Evolutionary conservation across 441 rosid genomes (phyloP), one percentile per base, ranked within the genome.

Genomic region (Populus tomentosa): DNA sequence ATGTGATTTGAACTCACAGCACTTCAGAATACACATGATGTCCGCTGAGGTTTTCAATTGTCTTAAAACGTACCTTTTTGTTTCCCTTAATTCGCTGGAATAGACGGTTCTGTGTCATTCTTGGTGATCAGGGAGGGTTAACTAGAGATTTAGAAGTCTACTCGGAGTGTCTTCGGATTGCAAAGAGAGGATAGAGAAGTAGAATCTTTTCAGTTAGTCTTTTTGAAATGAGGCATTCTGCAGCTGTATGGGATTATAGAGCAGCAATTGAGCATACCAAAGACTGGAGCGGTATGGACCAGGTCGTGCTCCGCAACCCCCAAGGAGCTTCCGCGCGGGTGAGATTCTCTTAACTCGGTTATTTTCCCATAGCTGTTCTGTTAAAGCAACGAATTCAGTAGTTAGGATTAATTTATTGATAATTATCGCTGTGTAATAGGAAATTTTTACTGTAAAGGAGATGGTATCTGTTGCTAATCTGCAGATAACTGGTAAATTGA

Each of bases 211-310:
- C 3, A 10, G 35, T 20, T 18, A 1, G 56, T 66, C 20, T 33
- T 46, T 10, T 62, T 20, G 3, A 8, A 81, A 94, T 91, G 98
- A 90, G 94, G 81, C 93, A 92, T 77, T 85, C 90, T 83, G 92
- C 94, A 66, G 89, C 91, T 74, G 87, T 88, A 6, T 92, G 98
- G 92, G 97, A 92, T 89, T 80, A 79, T 40, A 87, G 74, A 77
- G 90, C 89, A 11, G 88, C 96, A n/a, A 80, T 77, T 33, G 95
- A 94, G 83, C 84, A 88, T 18, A 78, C 80, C 24, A 91, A 88
- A 86, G 95, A 91, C 73, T 89, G 90, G 89, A 90, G 89, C 81
- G 96, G 94, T 80, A 84, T 89, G 74, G 94, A 90, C 70, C 94
- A 88, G 75, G 84, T 90, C 35, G 74, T 89, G 72, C 93, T 94